Evolutionary conservation across 2,329 filamentous ascomycete genomes (phyloP), one percentile per base, ranked within the genome.

Genomic region (Blastomyces silverae): DNA sequence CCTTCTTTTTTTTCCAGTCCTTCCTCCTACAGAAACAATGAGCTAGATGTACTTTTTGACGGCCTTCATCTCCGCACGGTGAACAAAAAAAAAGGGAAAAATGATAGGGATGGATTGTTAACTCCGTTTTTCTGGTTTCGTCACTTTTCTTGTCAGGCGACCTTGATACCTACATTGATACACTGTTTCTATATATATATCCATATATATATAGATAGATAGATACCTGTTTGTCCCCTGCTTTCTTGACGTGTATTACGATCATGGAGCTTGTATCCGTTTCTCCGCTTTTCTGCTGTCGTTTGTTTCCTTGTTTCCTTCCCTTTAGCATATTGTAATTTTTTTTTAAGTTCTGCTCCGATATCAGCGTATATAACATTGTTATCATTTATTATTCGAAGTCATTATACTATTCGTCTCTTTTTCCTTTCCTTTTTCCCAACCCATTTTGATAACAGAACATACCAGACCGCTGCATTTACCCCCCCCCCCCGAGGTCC

Each of bases 261-360:
- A 52, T 62, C 34, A 62, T 66, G 52, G 65, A 61, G 58, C 67
- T 52, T 44, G 61, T 68, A 31, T 63, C 48, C 62, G 65, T 62
- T 65, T 46, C 34, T 37, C 13, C 17, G 3, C 3, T 42, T 20
- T 42, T 39, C n/a, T 42, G 1, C 20, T 37, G 11, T 37, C 15
- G 17, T 57, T 57, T 37, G 5, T 57, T 57, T 58, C 37, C 20
- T 25, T 0, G 20, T 44, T 42, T 25, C n/a, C 20, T 58, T 34
- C 20, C 28, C 20, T 37, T 34, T 56, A 34, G 17, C 28, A 56
- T 34, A 7, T n/a, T 56, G 31, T 20, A 34, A 34, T 56, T 20
- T 22, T 37, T 8, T 22, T 42, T 42, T 58, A 7, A 37, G 37
- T 31, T 39, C 28, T 57, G 20, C 55, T 42, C 31, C 25, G 20